Conservation (phyloP, 805 yeast genomes). For the Starmerella sp. region DNA sequence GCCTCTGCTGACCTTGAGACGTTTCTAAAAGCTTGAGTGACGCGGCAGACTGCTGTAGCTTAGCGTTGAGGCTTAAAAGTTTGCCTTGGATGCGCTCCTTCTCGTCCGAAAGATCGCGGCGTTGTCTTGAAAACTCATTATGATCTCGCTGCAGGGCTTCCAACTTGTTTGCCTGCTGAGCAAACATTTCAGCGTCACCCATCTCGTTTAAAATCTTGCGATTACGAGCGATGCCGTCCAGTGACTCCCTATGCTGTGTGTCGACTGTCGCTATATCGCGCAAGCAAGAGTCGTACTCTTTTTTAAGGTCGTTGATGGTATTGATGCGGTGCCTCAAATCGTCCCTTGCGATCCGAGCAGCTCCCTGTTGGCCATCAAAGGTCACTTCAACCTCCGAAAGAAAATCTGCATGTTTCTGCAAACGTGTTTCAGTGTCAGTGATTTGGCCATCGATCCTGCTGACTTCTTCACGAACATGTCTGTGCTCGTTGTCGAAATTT, state of each 20-base stretch:
- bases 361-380: not conserved
- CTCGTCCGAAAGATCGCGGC: not conserved
- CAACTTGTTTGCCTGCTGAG: not conserved
- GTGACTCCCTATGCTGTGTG: not conserved
- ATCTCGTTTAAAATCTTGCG: not conserved
- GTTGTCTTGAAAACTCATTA: not conserved
- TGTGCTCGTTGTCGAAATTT: slow-evolving; percentile 7
- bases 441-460: not conserved
- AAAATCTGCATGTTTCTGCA: not conserved
- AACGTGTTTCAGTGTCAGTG: not conserved
- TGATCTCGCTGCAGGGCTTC: not conserved
- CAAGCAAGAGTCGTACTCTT: not conserved
- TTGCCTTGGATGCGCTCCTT: not conserved
- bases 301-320: not conserved
- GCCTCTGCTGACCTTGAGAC: not conserved
- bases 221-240: not conserved
- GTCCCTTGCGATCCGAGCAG: not conserved
- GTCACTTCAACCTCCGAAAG: not conserved
- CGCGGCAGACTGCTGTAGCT: not conserved
- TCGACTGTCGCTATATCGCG: not conserved
- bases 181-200: not conserved
- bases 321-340: not conserved
- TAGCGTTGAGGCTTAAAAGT: not conserved
- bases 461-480: not conserved
- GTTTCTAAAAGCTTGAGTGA: not conserved